Percentiles rank a stretch among this genome's conserved stretches.
Evolutionary conservation across 768 basidiomycete genomes (phyloP).

Genomic region (Leucocoprinus birnbaumii): DNA sequence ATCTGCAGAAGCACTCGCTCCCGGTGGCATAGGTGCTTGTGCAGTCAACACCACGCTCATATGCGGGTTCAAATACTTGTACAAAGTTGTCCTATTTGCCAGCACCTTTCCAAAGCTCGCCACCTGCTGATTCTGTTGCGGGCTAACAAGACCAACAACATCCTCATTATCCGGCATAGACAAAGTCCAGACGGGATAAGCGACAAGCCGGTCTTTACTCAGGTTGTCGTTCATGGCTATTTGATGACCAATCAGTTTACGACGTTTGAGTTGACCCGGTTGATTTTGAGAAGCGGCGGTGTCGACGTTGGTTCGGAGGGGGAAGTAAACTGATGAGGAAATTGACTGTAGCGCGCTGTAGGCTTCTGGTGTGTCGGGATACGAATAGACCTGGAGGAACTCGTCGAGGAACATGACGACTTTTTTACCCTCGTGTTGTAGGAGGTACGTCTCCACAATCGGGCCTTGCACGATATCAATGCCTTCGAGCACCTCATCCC

Average conservation of each 20-base stretch:
- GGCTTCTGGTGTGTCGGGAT: slow-evolving; percentile 55
- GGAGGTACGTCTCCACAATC: slow-evolving; percentile 53
- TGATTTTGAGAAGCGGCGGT: neutral
- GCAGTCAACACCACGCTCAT: slow-evolving; percentile 63
- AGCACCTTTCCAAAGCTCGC: slow-evolving; percentile 84
- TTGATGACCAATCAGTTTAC: slow-evolving; percentile 57
- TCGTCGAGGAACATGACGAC: slow-evolving; percentile 71
- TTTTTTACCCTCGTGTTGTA: slow-evolving; percentile 39
- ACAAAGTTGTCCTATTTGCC: slow-evolving; percentile 84
- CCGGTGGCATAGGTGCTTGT: neutral
- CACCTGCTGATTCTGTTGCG: slow-evolving; percentile 48
- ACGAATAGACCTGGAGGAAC: slow-evolving; percentile 70
- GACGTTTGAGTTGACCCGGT: slow-evolving; percentile 21
- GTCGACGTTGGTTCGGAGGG: slow-evolving; percentile 44
- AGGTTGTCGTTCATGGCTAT: slow-evolving; percentile 31
- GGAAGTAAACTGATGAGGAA: slow-evolving; percentile 50
- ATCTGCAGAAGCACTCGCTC: neutral
- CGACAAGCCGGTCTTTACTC: slow-evolving; percentile 39
- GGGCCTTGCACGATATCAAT: slow-evolving; percentile 59
- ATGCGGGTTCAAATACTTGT: slow-evolving; percentile 92
- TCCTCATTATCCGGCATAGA: slow-evolving; percentile 54
- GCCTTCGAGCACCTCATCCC: slow-evolving; percentile 48
- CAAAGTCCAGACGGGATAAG: slow-evolving; percentile 65
- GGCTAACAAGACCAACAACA: slow-evolving; percentile 49
- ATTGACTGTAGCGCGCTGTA: slow-evolving; percentile 41